Evolutionary conservation across 2,329 filamentous ascomycete genomes (phyloP).

Genomic region (Beauveria bassiana): DNA sequence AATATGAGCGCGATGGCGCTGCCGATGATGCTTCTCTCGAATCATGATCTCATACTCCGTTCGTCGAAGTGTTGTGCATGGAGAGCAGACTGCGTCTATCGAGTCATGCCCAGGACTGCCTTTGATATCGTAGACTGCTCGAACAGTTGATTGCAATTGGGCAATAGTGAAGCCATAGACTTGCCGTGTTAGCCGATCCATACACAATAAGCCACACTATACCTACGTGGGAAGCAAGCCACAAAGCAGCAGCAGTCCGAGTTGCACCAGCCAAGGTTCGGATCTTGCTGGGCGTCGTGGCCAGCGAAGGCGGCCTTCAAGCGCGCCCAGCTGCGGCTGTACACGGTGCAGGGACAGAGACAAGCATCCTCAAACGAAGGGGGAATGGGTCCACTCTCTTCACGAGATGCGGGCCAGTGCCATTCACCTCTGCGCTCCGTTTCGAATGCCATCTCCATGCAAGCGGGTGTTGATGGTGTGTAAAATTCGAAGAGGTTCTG

Average conservation of each 20-base stretch:
- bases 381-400: neutral
- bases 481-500: constrained; percentile 9
- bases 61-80: constrained; percentile 20
- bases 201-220: neutral
- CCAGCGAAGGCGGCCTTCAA: constrained; percentile 17
- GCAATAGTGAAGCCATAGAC: constrained; percentile 24
- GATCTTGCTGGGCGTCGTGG: constrained; percentile 13
- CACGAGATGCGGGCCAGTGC: neutral
- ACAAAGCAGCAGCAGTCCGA: constrained; percentile 19
- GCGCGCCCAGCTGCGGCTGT: constrained; percentile 20
- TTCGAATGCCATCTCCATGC: constrained; percentile 11
- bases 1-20: neutral
- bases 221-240: constrained; percentile 22
- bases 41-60: constrained; percentile 26
- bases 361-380: constrained; percentile 12
- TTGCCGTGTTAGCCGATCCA: constrained; percentile 13
- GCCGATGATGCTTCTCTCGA: constrained; percentile 19
- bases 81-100: constrained; percentile 21
- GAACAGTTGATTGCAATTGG: constrained; percentile 23
- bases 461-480: constrained; percentile 10
- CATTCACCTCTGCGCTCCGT: constrained; percentile 3
- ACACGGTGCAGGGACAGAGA: constrained; percentile 21
- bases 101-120: constrained; percentile 20
- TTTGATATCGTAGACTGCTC: constrained; percentile 25
- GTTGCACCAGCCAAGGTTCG: constrained; percentile 16